Percentiles rank a stretch among this genome's conserved stretches.
Evolutionary conservation across 1,284 basidiomycete genomes (phyloP).

Genomic region (Golubevia pallescens): DNA sequence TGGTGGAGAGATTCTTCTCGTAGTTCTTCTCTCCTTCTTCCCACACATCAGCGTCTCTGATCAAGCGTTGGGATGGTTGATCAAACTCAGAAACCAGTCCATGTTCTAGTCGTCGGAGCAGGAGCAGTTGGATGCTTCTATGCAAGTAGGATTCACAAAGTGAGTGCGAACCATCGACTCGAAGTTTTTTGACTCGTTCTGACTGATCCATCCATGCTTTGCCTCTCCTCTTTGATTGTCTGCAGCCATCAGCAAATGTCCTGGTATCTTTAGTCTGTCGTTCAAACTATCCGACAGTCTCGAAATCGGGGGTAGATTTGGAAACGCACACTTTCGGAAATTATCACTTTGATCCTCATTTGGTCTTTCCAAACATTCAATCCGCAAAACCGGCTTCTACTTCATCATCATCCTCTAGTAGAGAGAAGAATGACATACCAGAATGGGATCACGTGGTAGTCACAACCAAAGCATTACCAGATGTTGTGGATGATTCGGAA

Average conservation of each 20-base stretch:
- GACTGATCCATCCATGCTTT: background rate
- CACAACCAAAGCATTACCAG: slow-evolving; percentile 66
- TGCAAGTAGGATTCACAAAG: slow-evolving; percentile 62
- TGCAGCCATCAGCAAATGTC: slow-evolving; percentile 25
- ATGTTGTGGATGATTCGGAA: slow-evolving; percentile 64
- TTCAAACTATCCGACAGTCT: slow-evolving; percentile 66
- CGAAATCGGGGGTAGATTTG: slow-evolving; percentile 59
- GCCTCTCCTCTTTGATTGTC: background rate
- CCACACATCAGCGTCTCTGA: no score
- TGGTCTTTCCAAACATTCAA: slow-evolving; percentile 60
- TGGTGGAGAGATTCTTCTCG: no score
- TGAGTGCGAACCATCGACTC: slow-evolving; percentile 10
- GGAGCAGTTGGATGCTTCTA: slow-evolving; percentile 67
- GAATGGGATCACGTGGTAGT: slow-evolving; percentile 66
- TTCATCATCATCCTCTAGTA: background rate
- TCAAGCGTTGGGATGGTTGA: no score
- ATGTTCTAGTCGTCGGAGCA: no score
- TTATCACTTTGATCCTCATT: slow-evolving; percentile 64
- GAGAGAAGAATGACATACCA: slow-evolving; percentile 2
- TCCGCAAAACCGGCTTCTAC: slow-evolving; percentile 22
- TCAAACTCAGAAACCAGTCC: no score
- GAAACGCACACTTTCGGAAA: slow-evolving; percentile 65
- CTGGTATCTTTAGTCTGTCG: slow-evolving; percentile 66
- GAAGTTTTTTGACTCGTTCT: background rate
- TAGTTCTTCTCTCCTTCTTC: no score